Percentiles rank a stretch among this genome's conserved stretches.
Conservation (phyloP, 2,329 filamentous ascomycete genomes). For the Paramyrothecium roridum region DNA sequence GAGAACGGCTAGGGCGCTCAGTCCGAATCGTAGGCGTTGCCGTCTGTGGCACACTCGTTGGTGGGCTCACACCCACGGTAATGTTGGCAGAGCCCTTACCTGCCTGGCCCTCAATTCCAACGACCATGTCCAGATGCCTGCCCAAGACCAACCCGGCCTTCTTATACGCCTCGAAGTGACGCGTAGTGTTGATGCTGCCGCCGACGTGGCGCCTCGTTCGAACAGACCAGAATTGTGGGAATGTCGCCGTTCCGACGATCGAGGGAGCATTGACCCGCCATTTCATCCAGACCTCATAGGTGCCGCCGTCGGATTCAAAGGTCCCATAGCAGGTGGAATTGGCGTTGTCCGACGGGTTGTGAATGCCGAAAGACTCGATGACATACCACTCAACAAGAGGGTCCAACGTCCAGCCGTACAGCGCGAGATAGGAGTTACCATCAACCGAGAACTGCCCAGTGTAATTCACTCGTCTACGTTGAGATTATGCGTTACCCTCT, state of each 20-base stretch:
- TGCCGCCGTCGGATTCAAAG: slow-evolving; percentile 17
- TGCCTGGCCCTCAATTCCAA: slow-evolving; percentile 6
- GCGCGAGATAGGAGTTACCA: slow-evolving; percentile 18
- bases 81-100: slow-evolving; percentile 4
- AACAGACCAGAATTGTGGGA: slow-evolving; percentile 46
- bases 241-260: slow-evolving; percentile 39
- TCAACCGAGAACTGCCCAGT: slow-evolving; percentile 2
- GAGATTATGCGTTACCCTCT: neutral
- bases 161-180: slow-evolving; percentile 1
- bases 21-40: slow-evolving; percentile 4
- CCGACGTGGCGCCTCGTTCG: slow-evolving; percentile 5
- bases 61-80: slow-evolving; percentile 3
- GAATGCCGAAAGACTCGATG: slow-evolving; percentile 23
- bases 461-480: slow-evolving; percentile 2
- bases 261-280: slow-evolving; percentile 30
- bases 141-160: slow-evolving; percentile 2
- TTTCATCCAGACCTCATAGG: slow-evolving; percentile 24
- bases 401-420: slow-evolving; percentile 30
- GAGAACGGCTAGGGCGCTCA: slow-evolving; percentile 1
- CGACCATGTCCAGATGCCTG: slow-evolving; percentile 2
- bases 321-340: slow-evolving; percentile 7
- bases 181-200: slow-evolving; percentile 5
- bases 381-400: slow-evolving; percentile 17
- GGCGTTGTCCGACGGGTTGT: slow-evolving; percentile 20
- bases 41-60: slow-evolving; percentile 1